Percentiles rank a stretch among this genome's conserved stretches.
phyloP scores from a whole-genome alignment of 192 early-diverging fungal species.

The Backusella psychrophila region DNA sequence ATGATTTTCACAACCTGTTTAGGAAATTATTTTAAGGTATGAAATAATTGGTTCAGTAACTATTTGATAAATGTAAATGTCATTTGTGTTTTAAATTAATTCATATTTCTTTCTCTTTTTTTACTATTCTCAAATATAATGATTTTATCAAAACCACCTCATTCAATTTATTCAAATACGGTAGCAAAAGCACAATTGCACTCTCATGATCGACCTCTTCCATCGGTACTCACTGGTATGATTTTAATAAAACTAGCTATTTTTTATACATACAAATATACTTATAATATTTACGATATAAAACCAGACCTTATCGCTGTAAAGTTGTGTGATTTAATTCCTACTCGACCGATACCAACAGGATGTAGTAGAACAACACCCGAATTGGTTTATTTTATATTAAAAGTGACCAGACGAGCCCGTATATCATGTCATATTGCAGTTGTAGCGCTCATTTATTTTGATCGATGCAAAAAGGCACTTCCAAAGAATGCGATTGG shows the following conservation, averaged over 20 bases:
- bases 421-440: conserved; percentile 33
- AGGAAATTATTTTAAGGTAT: neutral
- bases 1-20: neutral
- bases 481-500: conserved; percentile 35
- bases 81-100: neutral
- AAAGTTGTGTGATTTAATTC: conserved; percentile 28
- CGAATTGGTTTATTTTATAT: conserved; percentile 37
- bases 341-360: conserved; percentile 7
- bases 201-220: conserved; percentile 1
- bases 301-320: conserved; percentile 24
- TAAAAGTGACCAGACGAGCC: conserved; percentile 30
- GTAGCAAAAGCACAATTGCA: too few species aligned
- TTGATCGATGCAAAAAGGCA: conserved; percentile 28
- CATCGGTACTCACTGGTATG: conserved; percentile 16
- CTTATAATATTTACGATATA: neutral
- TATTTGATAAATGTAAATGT: conserved; percentile 4
- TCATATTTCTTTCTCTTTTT: neutral
- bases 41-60: neutral
- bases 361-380: conserved; percentile 24
- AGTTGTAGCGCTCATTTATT: conserved; percentile 34
- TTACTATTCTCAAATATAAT: neutral
- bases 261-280: too few species aligned
- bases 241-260: too few species aligned
- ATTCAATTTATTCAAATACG: neutral
- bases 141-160: neutral